Percentiles rank a stretch among this genome's conserved stretches.
Evolutionary conservation across 805 yeast species (phyloP).

Genomic region (Ogataea corticis): DNA sequence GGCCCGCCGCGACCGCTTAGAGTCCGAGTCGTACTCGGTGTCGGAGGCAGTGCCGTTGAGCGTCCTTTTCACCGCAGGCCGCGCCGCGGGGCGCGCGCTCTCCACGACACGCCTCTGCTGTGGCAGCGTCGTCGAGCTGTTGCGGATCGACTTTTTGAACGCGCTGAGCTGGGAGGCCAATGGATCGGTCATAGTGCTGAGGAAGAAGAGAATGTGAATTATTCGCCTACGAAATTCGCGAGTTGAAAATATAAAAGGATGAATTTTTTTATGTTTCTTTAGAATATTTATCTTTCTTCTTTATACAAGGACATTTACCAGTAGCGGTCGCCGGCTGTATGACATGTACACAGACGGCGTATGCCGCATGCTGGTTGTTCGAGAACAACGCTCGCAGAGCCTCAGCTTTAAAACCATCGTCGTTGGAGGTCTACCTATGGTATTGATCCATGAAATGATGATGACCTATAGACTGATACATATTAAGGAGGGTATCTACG

Average conservation of each 20-base stretch:
- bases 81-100: slow-evolving; percentile 1
- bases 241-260: not conserved
- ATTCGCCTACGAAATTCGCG: not conserved
- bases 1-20: slow-evolving; percentile 18
- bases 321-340: slow-evolving; percentile 13
- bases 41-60: slow-evolving; percentile 11
- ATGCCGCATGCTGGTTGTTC: slow-evolving; percentile 29
- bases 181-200: slow-evolving; percentile 29
- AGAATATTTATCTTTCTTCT: not conserved
- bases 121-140: slow-evolving; percentile 53
- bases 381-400: slow-evolving; percentile 12
- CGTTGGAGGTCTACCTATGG: slow-evolving; percentile 83
- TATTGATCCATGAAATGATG: slow-evolving; percentile 89
- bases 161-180: slow-evolving; percentile 55
- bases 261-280: not conserved
- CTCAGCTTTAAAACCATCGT: slow-evolving; percentile 97
- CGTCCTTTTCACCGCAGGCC: slow-evolving; percentile 12
- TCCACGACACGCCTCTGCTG: slow-evolving; percentile 34
- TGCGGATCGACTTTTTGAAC: slow-evolving; percentile 59
- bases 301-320: slow-evolving; percentile 12
- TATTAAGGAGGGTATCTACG: slow-evolving; percentile 15
- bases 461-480: slow-evolving; percentile 91
- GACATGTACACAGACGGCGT: not conserved
- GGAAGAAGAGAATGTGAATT: not conserved
- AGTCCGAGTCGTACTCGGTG: slow-evolving; percentile 12